Evolutionary conservation across 768 basidiomycete genomes (phyloP).

Genomic region (Rhodotorula toruloides): DNA sequence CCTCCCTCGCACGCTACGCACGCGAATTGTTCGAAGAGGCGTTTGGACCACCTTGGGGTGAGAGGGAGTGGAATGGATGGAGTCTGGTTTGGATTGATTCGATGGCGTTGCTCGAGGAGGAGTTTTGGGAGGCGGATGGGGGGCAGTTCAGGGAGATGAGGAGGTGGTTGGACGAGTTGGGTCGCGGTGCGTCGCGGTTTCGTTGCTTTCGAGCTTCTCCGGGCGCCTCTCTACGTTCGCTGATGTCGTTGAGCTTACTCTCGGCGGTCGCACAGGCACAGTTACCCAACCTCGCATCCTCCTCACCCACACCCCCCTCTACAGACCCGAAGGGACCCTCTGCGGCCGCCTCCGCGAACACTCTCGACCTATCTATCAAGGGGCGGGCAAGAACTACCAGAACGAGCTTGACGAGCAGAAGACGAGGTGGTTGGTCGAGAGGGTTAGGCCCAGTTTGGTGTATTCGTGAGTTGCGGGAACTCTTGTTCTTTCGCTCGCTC

Average conservation of each 20-base stretch:
- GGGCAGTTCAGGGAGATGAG: conserved; percentile 46
- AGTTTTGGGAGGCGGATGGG: conserved; percentile 53
- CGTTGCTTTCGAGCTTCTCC: neutral
- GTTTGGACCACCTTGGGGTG: conserved; percentile 69
- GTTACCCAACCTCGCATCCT: conserved; percentile 55
- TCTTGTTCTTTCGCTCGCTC: conserved; percentile 45
- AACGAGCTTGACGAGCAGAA: conserved; percentile 69
- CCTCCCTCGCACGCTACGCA: conserved; percentile 42
- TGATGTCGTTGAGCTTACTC: conserved; percentile 39
- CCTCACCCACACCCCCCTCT: conserved; percentile 84
- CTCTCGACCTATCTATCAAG: conserved; percentile 62
- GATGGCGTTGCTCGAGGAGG: conserved; percentile 65
- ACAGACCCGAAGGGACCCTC: conserved; percentile 59
- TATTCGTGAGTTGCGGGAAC: conserved; percentile 58
- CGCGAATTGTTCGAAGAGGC: conserved; percentile 62
- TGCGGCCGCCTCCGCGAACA: conserved; percentile 77
- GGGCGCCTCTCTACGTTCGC: conserved; percentile 39
- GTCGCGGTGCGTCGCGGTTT: conserved; percentile 46
- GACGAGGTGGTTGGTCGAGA: conserved; percentile 62
- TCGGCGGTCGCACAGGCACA: conserved; percentile 17
- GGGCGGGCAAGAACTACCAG: conserved; percentile 54
- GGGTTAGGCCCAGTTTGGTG: conserved; percentile 61
- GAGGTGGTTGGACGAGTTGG: conserved; percentile 54
- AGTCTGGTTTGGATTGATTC: conserved; percentile 69
- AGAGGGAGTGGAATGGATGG: conserved; percentile 60